phyloP scores from a whole-genome alignment of 2,329 filamentous ascomycete species.

The Coleophoma eucalyptorum region DNA sequence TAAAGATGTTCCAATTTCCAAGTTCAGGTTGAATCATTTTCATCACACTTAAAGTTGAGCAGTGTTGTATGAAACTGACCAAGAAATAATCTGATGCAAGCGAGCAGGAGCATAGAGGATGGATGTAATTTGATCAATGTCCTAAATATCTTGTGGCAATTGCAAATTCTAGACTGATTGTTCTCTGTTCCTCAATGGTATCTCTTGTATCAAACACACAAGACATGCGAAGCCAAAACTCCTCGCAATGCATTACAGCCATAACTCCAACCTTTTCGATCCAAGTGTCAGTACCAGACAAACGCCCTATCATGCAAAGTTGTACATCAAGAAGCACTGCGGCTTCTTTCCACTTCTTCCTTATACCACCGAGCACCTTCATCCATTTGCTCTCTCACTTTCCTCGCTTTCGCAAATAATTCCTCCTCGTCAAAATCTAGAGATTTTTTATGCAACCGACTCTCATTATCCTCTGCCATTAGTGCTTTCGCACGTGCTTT shows the following conservation, averaged over 20 bases:
- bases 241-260: neutral
- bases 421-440: slow-evolving; percentile 14
- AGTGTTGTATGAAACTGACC: too few species aligned
- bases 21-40: too few species aligned
- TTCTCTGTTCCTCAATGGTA: too few species aligned
- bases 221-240: too few species aligned
- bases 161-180: too few species aligned
- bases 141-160: too few species aligned
- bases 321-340: neutral
- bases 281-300: neutral
- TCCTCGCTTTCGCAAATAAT: slow-evolving; percentile 27
- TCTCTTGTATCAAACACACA: too few species aligned
- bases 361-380: slow-evolving; percentile 26
- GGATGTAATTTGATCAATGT: too few species aligned
- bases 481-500: slow-evolving; percentile 21
- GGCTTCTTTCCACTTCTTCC: slow-evolving; percentile 16
- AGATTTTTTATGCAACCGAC: slow-evolving; percentile 2
- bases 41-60: too few species aligned
- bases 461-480: slow-evolving; percentile 12
- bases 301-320: neutral
- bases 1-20: too few species aligned
- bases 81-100: too few species aligned
- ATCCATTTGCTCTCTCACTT: slow-evolving; percentile 28
- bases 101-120: too few species aligned
- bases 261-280: neutral